Evolutionary conservation across 192 early-diverging fungal genomes (phyloP).

Genomic region (Ambispora gerdemannii): DNA sequence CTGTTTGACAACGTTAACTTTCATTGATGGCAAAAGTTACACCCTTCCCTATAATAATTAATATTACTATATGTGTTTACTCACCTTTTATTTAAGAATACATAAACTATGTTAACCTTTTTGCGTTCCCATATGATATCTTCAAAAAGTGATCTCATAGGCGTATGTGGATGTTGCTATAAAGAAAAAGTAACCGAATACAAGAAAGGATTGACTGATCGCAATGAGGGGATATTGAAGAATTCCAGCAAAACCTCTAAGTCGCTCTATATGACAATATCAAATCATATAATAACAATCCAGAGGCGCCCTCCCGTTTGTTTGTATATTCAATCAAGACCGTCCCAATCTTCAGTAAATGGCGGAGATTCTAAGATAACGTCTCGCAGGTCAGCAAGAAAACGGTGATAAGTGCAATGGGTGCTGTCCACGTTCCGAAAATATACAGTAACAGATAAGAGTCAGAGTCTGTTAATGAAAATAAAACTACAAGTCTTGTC

Average conservation of each 20-base stretch:
- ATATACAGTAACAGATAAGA: neutral
- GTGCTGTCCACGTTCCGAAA: conserved; percentile 20
- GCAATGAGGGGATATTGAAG: conserved; percentile 1
- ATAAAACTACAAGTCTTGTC: too few relatives aligned
- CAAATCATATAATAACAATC: conserved; percentile 13
- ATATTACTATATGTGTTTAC: neutral
- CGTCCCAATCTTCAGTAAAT: conserved; percentile 27
- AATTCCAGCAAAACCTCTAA: conserved; percentile 21
- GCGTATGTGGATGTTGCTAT: neutral
- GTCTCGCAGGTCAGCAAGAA: conserved; percentile 20
- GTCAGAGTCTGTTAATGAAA: too few relatives aligned
- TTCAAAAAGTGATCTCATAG: conserved; percentile 22
- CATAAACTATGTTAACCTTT: conserved; percentile 11
- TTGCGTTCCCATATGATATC: conserved; percentile 8
- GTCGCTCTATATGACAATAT: conserved; percentile 6
- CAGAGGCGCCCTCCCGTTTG: conserved; percentile 20
- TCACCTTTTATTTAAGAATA: neutral
- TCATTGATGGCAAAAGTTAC: neutral
- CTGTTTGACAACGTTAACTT: neutral
- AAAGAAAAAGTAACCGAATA: neutral
- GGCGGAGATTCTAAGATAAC: conserved; percentile 16
- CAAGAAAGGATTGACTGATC: neutral
- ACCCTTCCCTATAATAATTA: neutral
- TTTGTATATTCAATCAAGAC: conserved; percentile 27
- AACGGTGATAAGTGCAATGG: conserved; percentile 23